Conservation (phyloP, 2,329 filamentous ascomycete genomes). For the Phialophora macrospora region DNA sequence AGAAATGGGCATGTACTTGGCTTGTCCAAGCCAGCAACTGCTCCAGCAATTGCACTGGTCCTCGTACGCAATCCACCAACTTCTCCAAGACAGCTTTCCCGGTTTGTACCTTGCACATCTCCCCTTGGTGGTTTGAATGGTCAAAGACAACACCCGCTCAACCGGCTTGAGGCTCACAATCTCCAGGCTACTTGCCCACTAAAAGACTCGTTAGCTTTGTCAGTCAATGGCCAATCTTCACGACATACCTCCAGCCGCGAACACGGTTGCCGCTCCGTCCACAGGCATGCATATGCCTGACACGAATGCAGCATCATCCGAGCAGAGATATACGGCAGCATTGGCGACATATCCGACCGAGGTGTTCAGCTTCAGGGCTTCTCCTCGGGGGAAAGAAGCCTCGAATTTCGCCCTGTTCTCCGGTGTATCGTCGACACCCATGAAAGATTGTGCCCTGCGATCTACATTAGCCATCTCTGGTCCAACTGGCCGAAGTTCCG, state of each 20-base stretch:
- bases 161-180: neutral
- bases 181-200: neutral
- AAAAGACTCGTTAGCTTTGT: neutral
- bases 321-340: conserved; percentile 52
- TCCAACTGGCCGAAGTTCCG: neutral
- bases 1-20: neutral
- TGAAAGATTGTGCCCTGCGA: conserved; percentile 22
- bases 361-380: conserved; percentile 24
- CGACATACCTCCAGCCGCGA: conserved; percentile 24
- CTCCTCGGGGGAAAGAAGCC: conserved; percentile 24
- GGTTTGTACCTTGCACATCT: neutral
- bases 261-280: conserved; percentile 44
- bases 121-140: neutral
- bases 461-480: conserved; percentile 1
- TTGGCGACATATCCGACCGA: conserved; percentile 36
- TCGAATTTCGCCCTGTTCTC: conserved; percentile 26
- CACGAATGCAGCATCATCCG: conserved; percentile 53
- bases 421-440: conserved; percentile 27
- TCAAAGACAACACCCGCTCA: neutral
- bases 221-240: neutral
- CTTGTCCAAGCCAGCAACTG: neutral
- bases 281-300: conserved; percentile 52
- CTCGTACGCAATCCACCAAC: neutral
- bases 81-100: neutral
- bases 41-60: neutral